Evolutionary conservation across 2,329 filamentous ascomycete species (phyloP).

Genomic region (Hypoxylon sp.): DNA sequence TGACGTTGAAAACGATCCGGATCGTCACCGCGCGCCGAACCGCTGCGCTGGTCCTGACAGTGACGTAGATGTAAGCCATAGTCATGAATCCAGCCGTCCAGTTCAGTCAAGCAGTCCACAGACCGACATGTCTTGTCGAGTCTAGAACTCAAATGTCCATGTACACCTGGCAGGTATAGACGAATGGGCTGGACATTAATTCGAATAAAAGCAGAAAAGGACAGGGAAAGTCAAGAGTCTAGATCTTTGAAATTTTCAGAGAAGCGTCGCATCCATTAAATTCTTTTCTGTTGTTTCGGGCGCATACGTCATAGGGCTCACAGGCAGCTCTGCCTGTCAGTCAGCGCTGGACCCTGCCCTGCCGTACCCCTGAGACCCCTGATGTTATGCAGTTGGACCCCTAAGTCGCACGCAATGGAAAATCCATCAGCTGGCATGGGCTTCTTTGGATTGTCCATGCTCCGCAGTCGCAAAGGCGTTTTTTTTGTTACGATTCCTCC

Average conservation of each 20-base stretch:
- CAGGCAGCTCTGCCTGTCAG: background rate
- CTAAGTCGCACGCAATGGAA: slow-evolving; percentile 12
- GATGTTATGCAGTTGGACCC: slow-evolving; percentile 28
- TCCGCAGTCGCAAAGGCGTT: slow-evolving; percentile 26
- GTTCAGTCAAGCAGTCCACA: too few relatives aligned
- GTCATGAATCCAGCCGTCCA: slow-evolving; percentile 12
- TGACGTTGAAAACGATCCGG: slow-evolving; percentile 14
- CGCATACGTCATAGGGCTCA: slow-evolving; percentile 29
- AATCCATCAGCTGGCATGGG: slow-evolving; percentile 18
- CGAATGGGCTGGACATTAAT: background rate
- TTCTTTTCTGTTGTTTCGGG: background rate
- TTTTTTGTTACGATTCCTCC: background rate
- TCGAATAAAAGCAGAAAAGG: too few relatives aligned
- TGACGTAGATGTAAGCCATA: slow-evolving; percentile 26
- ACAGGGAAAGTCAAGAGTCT: slow-evolving; percentile 4
- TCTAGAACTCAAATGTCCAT: slow-evolving; percentile 20
- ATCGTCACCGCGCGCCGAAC: slow-evolving; percentile 13
- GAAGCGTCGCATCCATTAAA: background rate
- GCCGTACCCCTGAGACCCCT: slow-evolving; percentile 21
- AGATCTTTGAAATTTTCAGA: slow-evolving; percentile 6
- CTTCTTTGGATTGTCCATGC: slow-evolving; percentile 25
- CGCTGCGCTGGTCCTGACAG: background rate
- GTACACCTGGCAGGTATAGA: background rate
- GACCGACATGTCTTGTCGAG: too few relatives aligned
- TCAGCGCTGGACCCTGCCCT: background rate